A percentile compares a stretch with the other conserved stretches of the same genome.
Conservation (phyloP, 2,329 filamentous ascomycete species). For the Helotiales sp. region DNA sequence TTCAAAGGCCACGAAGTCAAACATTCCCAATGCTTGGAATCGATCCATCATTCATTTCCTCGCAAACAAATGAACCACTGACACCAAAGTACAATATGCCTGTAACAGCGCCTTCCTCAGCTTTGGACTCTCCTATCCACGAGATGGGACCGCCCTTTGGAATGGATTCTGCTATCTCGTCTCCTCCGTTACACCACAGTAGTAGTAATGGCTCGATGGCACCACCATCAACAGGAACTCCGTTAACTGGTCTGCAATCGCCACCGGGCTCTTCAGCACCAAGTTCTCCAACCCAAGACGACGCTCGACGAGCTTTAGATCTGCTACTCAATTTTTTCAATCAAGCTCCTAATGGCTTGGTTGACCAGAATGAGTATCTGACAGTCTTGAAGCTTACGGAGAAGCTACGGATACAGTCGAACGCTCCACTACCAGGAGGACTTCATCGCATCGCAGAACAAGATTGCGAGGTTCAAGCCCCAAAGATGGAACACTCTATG, state of each 20-base stretch:
- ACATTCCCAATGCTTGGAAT: slow-evolving; percentile 76
- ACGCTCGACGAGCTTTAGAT: slow-evolving; percentile 79
- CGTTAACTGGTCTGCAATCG: slow-evolving; percentile 37
- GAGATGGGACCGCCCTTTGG: slow-evolving; percentile 41
- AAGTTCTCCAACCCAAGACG: slow-evolving; percentile 75
- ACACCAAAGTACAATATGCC: slow-evolving; percentile 51
- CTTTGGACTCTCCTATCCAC: slow-evolving; percentile 51
- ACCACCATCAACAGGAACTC: slow-evolving; percentile 39
- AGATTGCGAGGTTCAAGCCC: slow-evolving; percentile 30
- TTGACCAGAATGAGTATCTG: slow-evolving; percentile 76
- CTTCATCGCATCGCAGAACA: slow-evolving; percentile 38
- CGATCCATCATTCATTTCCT: slow-evolving; percentile 53
- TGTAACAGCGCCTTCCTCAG: slow-evolving; percentile 40
- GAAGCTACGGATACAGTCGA: slow-evolving; percentile 66
- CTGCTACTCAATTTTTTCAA: slow-evolving; percentile 81
- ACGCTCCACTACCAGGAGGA: slow-evolving; percentile 39
- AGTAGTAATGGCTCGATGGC: slow-evolving; percentile 51
- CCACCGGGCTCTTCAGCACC: slow-evolving; percentile 55
- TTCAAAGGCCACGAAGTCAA: slow-evolving; percentile 80
- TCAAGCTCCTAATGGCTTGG: slow-evolving; percentile 62
- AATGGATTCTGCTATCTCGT: slow-evolving; percentile 40
- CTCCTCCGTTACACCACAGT: slow-evolving; percentile 49
- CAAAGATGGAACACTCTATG: slow-evolving; percentile 36
- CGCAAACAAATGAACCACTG: slow-evolving; percentile 49
- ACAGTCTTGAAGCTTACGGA: slow-evolving; percentile 81